Base-by-base conservation (phyloP, 306 rosid genomes). In the Cucurbita argyrosperma region DNA sequence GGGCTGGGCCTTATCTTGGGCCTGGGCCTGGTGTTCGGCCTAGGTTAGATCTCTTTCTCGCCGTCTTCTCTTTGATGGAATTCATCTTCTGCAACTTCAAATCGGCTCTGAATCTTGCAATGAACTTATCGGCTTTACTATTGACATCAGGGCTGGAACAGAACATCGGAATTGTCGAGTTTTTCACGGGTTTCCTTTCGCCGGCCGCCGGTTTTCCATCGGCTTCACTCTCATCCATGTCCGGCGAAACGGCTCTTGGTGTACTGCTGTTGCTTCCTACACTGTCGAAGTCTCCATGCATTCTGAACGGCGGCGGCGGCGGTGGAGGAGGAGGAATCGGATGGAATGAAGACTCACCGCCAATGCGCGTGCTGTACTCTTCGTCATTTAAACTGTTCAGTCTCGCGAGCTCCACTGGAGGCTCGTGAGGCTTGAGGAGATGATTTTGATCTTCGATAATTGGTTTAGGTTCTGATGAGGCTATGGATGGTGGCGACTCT, bases 241-340 rank as follows among this genome's bases (percentile, higher is more conserved):
- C 98, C 26, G 88, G 86, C 4, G 88, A 85, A 47, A 7, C 11
- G 47, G 77, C 83, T 66, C 90, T 86, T 8, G 88, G 78, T 38
- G 88, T 79, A 78, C 89, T 87, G 68, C 79, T 74, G 35, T 78
- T 76, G 85, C 98, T 94, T 23, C 87, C 85, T 56, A 86, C 76
- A 60, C 95, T 86, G 11, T 90, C 88, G 57, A 71, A 94, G 66
- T 90, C 95, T 35, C 98, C 98, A 5, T 84, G 90, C 79, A 82
- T 71, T 18, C 78, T 85, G 77, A 90, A 94, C 0, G 91, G 96
- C 1, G 80, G 90, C 3, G 82, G 89, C 0, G 88, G 96, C 0
- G 98, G 97, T 0, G 97, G 92, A 0, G 96, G 91, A 0, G 90
- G 92, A 6, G 97, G 96, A 35, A 86, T 85, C 57, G 85, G 76